Conservation (phyloP, 1,139 yeast genomes). For the Sugiyamaella pinicola region DNA sequence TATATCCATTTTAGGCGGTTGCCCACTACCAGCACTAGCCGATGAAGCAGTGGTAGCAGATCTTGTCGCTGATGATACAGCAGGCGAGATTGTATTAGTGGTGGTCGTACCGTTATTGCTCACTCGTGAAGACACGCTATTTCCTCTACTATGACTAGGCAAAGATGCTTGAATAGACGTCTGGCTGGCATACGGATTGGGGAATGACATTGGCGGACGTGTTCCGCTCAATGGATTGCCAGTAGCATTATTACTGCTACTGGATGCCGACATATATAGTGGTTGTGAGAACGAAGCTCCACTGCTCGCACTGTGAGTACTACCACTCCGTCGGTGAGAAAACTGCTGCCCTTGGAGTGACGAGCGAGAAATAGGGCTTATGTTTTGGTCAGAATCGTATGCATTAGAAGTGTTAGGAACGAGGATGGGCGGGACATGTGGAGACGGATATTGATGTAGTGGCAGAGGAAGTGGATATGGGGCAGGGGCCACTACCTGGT, state of each 20-base stretch:
- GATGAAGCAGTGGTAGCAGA: conserved; percentile 19
- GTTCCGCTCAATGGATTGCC: neutral
- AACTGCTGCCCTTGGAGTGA: conserved; percentile 5
- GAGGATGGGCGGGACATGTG: neutral
- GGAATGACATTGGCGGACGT: neutral
- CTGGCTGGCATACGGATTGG: conserved; percentile 19
- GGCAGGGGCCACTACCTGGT: neutral
- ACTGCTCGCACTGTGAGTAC: conserved; percentile 25
- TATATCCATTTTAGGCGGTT: conserved; percentile 11
- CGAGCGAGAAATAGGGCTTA: conserved; percentile 12
- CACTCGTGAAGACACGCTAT: conserved; percentile 23
- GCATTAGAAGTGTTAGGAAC: neutral
- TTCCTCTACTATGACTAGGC: conserved; percentile 21
- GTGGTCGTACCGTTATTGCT: conserved; percentile 16
- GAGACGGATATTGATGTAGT: neutral
- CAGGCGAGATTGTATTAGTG: conserved; percentile 10
- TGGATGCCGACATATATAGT: conserved; percentile 20
- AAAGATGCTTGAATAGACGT: conserved; percentile 5
- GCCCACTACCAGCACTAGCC: neutral
- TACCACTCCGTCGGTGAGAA: conserved; percentile 24
- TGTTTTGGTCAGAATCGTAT: conserved; percentile 12
- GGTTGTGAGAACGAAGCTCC: conserved; percentile 24
- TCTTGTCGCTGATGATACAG: conserved; percentile 15
- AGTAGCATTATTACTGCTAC: neutral
- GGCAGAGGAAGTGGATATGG: neutral